These are phyloP conservation scores for Agrocybe pediades DNA, from an alignment of 768 basidiomycete species.

Conservation along the genomic window DNA sequence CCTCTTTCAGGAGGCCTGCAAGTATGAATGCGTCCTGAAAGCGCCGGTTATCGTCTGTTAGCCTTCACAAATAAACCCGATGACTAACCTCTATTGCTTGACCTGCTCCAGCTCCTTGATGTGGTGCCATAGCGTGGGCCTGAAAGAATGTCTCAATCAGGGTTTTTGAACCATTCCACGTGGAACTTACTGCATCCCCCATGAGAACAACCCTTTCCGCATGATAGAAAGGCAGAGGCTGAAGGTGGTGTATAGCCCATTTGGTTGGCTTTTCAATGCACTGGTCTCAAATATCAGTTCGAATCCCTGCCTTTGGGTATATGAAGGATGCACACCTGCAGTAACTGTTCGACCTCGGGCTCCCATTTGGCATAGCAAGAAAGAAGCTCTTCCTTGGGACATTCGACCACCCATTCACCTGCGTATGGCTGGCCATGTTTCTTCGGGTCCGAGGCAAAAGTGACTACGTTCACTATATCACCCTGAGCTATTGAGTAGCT, in stretches of 20 bases:
- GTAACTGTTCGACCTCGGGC: conserved; percentile 29
- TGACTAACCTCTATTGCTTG: conserved; percentile 48
- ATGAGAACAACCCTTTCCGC: conserved; percentile 41
- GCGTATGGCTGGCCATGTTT: conserved; percentile 27
- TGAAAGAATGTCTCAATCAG: conserved; percentile 12
- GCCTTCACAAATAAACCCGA: not conserved
- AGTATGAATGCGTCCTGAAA: conserved; percentile 48
- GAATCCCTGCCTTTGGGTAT: not conserved
- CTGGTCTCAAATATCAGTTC: conserved; percentile 18
- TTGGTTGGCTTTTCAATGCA: conserved; percentile 37
- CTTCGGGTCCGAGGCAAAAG: conserved; percentile 38
- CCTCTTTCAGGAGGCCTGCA: conserved; percentile 29
- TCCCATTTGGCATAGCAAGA: conserved; percentile 35
- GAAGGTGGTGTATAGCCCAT: conserved; percentile 45
- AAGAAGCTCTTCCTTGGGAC: conserved; percentile 31
- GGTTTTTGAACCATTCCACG: not conserved
- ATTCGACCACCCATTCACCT: conserved; percentile 33
- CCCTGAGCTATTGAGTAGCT: conserved; percentile 48
- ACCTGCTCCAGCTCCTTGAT: conserved; percentile 50
- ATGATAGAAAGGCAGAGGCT: conserved; percentile 39
- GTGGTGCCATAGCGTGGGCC: conserved; percentile 53
- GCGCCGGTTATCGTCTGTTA: not conserved
- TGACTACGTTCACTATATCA: conserved; percentile 46
- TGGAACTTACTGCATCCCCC: conserved; percentile 42
- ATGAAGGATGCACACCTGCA: conserved; percentile 21